These are phyloP conservation scores for Neopestalotiopsis clavispora DNA, from an alignment of 2,329 filamentous ascomycete genomes.

Conservation along the genomic window DNA sequence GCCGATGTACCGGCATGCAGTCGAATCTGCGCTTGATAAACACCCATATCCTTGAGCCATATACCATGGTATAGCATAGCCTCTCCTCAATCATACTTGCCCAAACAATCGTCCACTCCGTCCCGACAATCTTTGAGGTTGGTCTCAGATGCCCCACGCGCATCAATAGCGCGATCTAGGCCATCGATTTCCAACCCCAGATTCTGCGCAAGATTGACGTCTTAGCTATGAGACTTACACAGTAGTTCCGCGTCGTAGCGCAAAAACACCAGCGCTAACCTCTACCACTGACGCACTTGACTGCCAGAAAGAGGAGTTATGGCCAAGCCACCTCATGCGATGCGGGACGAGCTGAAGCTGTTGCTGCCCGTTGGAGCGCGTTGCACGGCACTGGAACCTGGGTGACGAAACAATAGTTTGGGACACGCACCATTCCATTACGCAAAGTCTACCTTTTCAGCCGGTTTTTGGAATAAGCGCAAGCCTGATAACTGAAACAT, in stretches of 20 bases:
- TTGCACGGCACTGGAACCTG: not conserved
- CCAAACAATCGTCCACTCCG: too few species aligned
- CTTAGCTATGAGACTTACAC: constrained; percentile 1
- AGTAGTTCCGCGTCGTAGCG: not conserved
- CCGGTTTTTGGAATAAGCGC: constrained; percentile 1
- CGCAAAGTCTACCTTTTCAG: constrained; percentile 5
- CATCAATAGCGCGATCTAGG: not conserved
- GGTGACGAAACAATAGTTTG: constrained; percentile 6
- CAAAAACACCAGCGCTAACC: constrained; percentile 1
- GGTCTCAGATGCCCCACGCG: not conserved
- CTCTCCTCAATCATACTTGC: not conserved
- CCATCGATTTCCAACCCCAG: not conserved
- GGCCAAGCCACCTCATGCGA: not conserved
- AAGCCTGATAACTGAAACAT: not conserved
- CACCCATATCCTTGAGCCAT: not conserved
- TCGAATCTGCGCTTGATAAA: not conserved
- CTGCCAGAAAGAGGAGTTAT: not conserved
- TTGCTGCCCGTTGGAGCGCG: not conserved
- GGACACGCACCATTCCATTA: not conserved
- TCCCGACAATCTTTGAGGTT: not conserved
- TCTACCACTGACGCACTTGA: constrained; percentile 13
- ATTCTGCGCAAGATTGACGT: constrained; percentile 6
- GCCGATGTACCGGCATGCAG: too few species aligned
- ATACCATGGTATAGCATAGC: not conserved
- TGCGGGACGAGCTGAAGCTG: not conserved